Evolutionary conservation across 2,329 filamentous ascomycete species (phyloP).

Genomic region (Scolecobasidium constrictum): DNA sequence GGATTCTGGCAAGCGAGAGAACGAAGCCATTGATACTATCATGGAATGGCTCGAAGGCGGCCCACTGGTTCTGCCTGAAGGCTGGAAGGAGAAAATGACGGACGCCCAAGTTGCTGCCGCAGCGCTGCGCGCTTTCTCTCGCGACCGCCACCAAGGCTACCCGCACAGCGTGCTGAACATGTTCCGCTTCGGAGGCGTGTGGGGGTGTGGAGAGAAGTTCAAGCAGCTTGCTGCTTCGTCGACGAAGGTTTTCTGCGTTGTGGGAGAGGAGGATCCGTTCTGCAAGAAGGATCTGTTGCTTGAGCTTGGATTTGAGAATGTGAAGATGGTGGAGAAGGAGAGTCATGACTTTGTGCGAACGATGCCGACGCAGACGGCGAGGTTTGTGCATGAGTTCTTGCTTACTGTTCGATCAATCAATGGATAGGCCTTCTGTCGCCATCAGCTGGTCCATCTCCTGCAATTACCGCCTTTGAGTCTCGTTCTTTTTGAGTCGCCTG

Average conservation of each 20-base stretch:
- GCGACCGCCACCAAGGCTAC: conserved; percentile 35
- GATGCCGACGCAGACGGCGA: not conserved
- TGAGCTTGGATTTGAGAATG: conserved; percentile 23
- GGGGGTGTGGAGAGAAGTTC: conserved; percentile 28
- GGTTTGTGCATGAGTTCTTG: not conserved
- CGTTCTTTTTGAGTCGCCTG: too few relatives aligned
- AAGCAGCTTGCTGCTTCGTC: conserved; percentile 15
- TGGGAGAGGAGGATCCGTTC: conserved; percentile 28
- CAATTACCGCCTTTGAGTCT: too few relatives aligned
- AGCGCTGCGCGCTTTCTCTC: conserved; percentile 39
- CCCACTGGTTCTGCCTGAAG: conserved; percentile 27
- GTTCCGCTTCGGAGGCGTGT: conserved; percentile 34
- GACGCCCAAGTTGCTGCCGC: conserved; percentile 36
- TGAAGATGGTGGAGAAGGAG: conserved; percentile 25
- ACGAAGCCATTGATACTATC: conserved; percentile 24
- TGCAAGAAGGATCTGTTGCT: conserved; percentile 22
- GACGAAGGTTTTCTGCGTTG: conserved; percentile 20
- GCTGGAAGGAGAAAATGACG: conserved; percentile 33
- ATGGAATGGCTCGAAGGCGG: conserved; percentile 34
- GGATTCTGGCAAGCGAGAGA: conserved; percentile 20
- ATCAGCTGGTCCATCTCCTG: too few relatives aligned
- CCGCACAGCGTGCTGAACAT: conserved; percentile 34
- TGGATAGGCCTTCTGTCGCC: too few relatives aligned
- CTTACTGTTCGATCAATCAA: too few relatives aligned
- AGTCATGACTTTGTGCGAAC: conserved; percentile 30